These are phyloP conservation scores for Kodamaea sp. DNA, from an alignment of 1,139 yeast genomes.

Conservation along the genomic window DNA sequence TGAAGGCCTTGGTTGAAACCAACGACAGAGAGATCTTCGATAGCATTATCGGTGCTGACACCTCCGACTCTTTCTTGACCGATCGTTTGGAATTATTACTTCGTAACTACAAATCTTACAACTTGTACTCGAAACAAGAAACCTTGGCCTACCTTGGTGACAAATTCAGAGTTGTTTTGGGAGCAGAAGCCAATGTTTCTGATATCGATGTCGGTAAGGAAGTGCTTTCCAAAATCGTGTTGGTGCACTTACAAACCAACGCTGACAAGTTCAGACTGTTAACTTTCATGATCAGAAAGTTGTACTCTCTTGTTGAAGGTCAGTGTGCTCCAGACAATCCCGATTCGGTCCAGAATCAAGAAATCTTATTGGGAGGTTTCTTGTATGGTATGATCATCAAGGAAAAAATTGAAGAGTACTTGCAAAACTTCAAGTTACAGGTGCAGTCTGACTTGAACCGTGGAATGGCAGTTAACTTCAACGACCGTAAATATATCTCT, in stretches of 20 bases:
- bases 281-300: slow-evolving; percentile 91
- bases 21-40: slow-evolving; percentile 95
- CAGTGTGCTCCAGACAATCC: slow-evolving; percentile 98
- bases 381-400: slow-evolving; percentile 94
- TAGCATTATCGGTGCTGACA: slow-evolving; percentile 90
- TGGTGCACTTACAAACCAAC: slow-evolving; percentile 78
- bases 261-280: slow-evolving; percentile 83
- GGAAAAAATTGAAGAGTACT: slow-evolving; percentile 93
- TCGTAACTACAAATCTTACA: slow-evolving; percentile 82
- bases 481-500: slow-evolving; percentile 78
- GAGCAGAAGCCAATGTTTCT: slow-evolving; percentile 82
- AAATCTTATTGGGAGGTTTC: slow-evolving; percentile 93
- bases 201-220: slow-evolving; percentile 91
- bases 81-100: slow-evolving; percentile 95
- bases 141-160: slow-evolving; percentile 93
- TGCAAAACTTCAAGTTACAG: slow-evolving; percentile 71
- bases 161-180: slow-evolving; percentile 91
- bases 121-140: slow-evolving; percentile 77
- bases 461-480: slow-evolving; percentile 80
- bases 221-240: slow-evolving; percentile 77
- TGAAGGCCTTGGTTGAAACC: slow-evolving; percentile 87
- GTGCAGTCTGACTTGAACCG: slow-evolving; percentile 80
- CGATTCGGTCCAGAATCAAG: slow-evolving; percentile 99
- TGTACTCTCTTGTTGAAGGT: slow-evolving; percentile 93
- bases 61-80: slow-evolving; percentile 86